phyloP scores from a whole-genome alignment of 495 filamentous ascomycete genomes.

The Penicilliopsis zonata region DNA sequence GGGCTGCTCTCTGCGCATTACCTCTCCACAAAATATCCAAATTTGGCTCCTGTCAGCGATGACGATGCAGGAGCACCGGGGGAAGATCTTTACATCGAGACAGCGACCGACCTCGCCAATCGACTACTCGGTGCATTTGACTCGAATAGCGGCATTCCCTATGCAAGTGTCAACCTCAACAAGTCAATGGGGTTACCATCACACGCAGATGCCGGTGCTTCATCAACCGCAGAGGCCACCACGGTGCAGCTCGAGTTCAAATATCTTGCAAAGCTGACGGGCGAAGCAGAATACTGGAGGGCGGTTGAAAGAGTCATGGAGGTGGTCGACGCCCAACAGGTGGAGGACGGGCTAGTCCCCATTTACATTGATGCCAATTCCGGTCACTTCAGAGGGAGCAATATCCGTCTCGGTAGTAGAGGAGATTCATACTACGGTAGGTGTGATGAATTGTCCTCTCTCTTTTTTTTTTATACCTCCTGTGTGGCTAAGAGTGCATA shows the following conservation, averaged over 20 bases:
- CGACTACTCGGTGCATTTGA: constrained; percentile 81
- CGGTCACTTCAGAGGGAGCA: constrained; percentile 66
- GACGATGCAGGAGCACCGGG: constrained; percentile 55
- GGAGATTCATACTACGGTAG: constrained; percentile 90
- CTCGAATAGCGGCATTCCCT: constrained; percentile 73
- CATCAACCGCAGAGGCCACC: constrained; percentile 86
- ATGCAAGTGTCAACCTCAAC: constrained; percentile 79
- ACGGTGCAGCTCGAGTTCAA: constrained; percentile 95
- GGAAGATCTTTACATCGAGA: constrained; percentile 91
- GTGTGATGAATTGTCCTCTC: constrained; percentile 2
- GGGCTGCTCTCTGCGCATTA: constrained; percentile 93
- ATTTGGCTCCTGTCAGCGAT: constrained; percentile 51
- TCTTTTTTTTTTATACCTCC: constrained; percentile 3
- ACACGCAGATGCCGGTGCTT: constrained; percentile 78
- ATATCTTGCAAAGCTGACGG: constrained; percentile 89
- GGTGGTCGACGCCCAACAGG: constrained; percentile 68
- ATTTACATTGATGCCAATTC: constrained; percentile 76
- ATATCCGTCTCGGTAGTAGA: constrained; percentile 84
- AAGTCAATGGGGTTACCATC: constrained; percentile 61
- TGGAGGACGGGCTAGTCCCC: constrained; percentile 73
- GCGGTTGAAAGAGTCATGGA: constrained; percentile 85
- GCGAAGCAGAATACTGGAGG: constrained; percentile 83
- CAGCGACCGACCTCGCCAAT: constrained; percentile 85
- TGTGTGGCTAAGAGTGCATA: constrained; percentile 12
- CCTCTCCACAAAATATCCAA: constrained; percentile 61